Evolutionary conservation across 371 early-diverging fungal species (phyloP), one percentile per base, ranked within the genome.

Genomic region (Mucor racemosus): DNA sequence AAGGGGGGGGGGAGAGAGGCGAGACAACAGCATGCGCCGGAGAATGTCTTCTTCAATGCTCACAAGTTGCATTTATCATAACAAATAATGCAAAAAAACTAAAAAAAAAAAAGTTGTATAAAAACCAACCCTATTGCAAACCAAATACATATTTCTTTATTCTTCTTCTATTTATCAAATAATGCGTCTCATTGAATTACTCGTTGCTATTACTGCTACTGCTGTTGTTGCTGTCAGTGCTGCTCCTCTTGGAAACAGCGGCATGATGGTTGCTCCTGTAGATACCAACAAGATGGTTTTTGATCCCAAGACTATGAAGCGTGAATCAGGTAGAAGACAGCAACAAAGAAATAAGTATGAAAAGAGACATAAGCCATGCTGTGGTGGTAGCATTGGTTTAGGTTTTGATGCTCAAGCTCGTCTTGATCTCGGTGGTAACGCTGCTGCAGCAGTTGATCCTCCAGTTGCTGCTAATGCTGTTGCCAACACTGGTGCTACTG

Each of bases 271-370:
- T 26, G 33, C 54, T 54, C 33, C 54, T 26, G 26, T 54, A 13
- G 54, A 54, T 5, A 54, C 54, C 26, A 26, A 54, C 15, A 54
- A 54, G 15, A 54, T 54, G 11, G 54, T 54, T 7, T 54, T 54
- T 54, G 54, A 54, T 33, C 54, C 54, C 54, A 54, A 54, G 33
- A 54, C 54, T 15, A 54, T 33, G 54, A 54, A 54, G 54, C 54
- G 54, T 33, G 13, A 33, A 33, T 31, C 54, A 5, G 26, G 33
- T 26, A 54, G 54, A 54, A 31, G 54, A 33, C 26, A 33, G 26
- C 54, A 54, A 4, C 54, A 54, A 54, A 26, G 31, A 19, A 54
- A 54, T 31, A 54, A 54, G 54, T 33, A 54, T 54, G 26, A 54
- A 54, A 54, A 54, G 54, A 54, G 54, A 54, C 54, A 54, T 26